Percentiles rank a stretch among this genome's conserved stretches.
Evolutionary conservation across 139 green algal species (phyloP).

Genomic region (Haematococcus sp.): DNA sequence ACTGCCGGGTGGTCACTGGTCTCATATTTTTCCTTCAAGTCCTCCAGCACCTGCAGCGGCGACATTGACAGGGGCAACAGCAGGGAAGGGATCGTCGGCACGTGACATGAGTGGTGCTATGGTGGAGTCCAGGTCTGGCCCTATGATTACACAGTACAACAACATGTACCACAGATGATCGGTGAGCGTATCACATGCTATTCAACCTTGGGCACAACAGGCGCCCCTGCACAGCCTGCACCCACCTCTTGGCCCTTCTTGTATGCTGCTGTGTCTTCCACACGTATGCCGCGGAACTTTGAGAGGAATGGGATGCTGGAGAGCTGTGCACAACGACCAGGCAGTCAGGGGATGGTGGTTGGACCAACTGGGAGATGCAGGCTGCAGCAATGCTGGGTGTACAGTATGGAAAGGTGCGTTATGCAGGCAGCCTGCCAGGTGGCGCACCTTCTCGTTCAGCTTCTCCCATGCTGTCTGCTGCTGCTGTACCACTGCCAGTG

Average conservation of each 20-base stretch:
- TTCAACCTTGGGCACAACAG: too few species aligned
- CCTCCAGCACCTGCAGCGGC: conserved; percentile 57
- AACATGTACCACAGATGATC: too few species aligned
- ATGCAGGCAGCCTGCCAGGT: neutral
- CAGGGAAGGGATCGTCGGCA: too few species aligned
- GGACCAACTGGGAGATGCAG: neutral
- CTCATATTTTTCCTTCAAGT: conserved; percentile 88
- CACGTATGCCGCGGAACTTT: conserved; percentile 16
- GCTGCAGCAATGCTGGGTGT: too few species aligned
- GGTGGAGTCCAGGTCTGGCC: too few species aligned
- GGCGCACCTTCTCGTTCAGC: conserved; percentile 38
- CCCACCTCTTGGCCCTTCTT: conserved; percentile 68
- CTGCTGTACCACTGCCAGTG: conserved; percentile 35
- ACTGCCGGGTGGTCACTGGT: conserved; percentile 89
- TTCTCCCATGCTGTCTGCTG: conserved; percentile 36
- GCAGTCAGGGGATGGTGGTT: too few species aligned
- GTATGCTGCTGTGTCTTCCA: conserved; percentile 31
- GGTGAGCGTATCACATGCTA: too few species aligned
- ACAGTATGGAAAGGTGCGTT: neutral
- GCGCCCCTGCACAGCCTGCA: too few species aligned
- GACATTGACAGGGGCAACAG: too few species aligned
- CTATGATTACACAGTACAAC: too few species aligned
- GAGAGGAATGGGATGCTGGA: conserved; percentile 24
- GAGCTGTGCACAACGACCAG: too few species aligned
- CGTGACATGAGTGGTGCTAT: too few species aligned